Base-by-base conservation (phyloP, 2,329 filamentous ascomycete species). In the Diaporthe destruens region DNA sequence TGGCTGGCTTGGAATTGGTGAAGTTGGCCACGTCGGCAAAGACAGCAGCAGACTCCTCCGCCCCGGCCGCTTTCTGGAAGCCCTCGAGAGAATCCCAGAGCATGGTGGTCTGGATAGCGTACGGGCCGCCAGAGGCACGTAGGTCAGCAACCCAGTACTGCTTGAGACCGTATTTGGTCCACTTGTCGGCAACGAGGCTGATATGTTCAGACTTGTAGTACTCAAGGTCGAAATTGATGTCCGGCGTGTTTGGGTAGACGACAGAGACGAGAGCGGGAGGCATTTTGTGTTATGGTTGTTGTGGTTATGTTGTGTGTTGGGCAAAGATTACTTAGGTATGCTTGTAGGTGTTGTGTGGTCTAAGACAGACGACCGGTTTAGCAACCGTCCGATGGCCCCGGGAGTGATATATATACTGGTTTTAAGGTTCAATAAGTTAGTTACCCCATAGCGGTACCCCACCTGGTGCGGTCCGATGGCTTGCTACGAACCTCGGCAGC, bases 131-230 rank as follows among this genome's bases (percentile, higher is more conserved):
- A 4, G 77, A 67, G 4, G 75, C 76, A 12, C 73, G 51, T 65
- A 75, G 73, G 74, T 77, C 77, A 71, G 77, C 80, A 2, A 80
- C 70, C 29, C 77, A 76, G 53, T 82, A 77, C 63, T 77, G 77
- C 77, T 80, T 80, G 5, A 87, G 77, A 53, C 86, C 86, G 65
- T 79, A 75, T 1, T 77, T 72, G 0, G 69, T 74, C 85, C 85
- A 87, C 34, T 76, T 74, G 61, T 81, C 79, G 36, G 77, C 73
- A 20, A 83, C 83, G 3, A 87, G 78, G 1, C 83, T 81, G 82
- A 88, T 85, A 80, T 88, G 86, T 25, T 74, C 82, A 3, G 76
- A 70, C 49, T 86, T 76, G 77, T 87, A 88, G 81, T 87, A 88
- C 44, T 85, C 80, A 75, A 86, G 79, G 79, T 88, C 78, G 80